Conservation (phyloP, 495 filamentous ascomycete species). For the Durotheca rogersii region DNA sequence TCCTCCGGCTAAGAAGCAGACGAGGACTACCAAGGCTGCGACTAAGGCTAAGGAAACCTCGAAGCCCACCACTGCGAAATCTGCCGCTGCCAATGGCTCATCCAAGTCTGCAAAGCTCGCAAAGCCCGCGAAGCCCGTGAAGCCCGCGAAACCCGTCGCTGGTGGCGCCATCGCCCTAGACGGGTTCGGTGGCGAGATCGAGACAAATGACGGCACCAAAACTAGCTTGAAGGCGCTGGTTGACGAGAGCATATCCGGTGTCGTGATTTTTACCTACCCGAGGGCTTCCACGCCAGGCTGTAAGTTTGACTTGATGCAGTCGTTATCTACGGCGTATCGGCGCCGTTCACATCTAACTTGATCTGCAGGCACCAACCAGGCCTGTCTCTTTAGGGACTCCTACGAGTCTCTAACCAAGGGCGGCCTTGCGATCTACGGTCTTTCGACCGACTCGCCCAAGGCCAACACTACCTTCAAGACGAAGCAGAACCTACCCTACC, state of each 20-base stretch:
- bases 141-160: conserved; percentile 35
- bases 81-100: conserved; percentile 39
- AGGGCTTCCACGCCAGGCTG: conserved; percentile 94
- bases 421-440: conserved; percentile 82
- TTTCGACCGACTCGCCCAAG: conserved; percentile 82
- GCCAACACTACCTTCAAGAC: conserved; percentile 87
- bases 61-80: conserved; percentile 39
- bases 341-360: conserved; percentile 29
- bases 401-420: conserved; percentile 73
- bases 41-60: conserved; percentile 48
- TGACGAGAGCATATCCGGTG: conserved; percentile 77
- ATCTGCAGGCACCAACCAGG: conserved; percentile 80
- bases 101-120: conserved; percentile 22
- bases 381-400: conserved; percentile 84
- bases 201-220: conserved; percentile 78
- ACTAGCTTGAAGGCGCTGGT: conserved; percentile 76
- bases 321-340: background rate
- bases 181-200: conserved; percentile 77
- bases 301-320: conserved; percentile 53
- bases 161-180: conserved; percentile 63
- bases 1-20: conserved; percentile 55
- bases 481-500: conserved; percentile 85
- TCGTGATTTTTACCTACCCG: conserved; percentile 93
- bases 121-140: conserved; percentile 36
- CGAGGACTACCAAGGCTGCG: conserved; percentile 45